Percentiles rank a stretch among this genome's conserved stretches.
phyloP scores from a whole-genome alignment of 2,329 filamentous ascomycete species.

The Byssochlamys sp. region DNA sequence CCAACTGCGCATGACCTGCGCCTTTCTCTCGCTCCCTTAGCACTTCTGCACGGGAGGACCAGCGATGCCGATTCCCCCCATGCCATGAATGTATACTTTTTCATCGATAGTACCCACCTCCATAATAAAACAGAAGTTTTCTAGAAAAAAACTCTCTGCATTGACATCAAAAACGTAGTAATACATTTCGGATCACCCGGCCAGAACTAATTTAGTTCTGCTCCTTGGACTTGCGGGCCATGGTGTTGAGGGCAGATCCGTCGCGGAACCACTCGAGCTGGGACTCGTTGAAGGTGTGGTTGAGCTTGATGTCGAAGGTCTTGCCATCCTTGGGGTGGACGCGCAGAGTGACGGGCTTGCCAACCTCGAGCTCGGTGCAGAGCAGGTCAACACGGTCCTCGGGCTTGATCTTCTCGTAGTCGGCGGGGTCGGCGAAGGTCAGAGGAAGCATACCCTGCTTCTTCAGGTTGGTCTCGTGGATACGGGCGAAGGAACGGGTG shows the following conservation, averaged over 20 bases:
- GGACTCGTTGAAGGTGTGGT: slow-evolving; percentile 94
- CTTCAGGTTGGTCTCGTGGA: slow-evolving; percentile 99
- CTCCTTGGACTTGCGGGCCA: slow-evolving; percentile 61
- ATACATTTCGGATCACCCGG: background rate
- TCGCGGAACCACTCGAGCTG: slow-evolving; percentile 99
- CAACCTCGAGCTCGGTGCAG: slow-evolving; percentile 80
- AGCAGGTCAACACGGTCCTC: slow-evolving; percentile 86
- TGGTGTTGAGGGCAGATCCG: slow-evolving; percentile 92
- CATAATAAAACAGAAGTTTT: background rate
- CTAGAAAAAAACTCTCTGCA: background rate
- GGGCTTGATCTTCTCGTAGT: slow-evolving; percentile 94
- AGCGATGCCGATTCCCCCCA: background rate
- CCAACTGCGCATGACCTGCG: background rate
- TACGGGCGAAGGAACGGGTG: slow-evolving; percentile 90
- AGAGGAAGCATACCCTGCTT: slow-evolving; percentile 99
- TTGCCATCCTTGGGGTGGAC: slow-evolving; percentile 85
- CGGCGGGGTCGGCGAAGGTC: slow-evolving; percentile 84
- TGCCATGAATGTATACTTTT: background rate
- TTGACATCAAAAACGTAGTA: slow-evolving; percentile 1
- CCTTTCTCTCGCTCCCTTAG: background rate
- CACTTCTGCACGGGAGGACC: background rate
- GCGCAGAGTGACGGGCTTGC: slow-evolving; percentile 81
- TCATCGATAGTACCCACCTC: background rate
- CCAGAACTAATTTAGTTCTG: slow-evolving; percentile 17
- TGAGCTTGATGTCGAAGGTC: slow-evolving; percentile 70